Base-by-base conservation (phyloP, 805 yeast genomes). In the Suhomyces xylopsoci region DNA sequence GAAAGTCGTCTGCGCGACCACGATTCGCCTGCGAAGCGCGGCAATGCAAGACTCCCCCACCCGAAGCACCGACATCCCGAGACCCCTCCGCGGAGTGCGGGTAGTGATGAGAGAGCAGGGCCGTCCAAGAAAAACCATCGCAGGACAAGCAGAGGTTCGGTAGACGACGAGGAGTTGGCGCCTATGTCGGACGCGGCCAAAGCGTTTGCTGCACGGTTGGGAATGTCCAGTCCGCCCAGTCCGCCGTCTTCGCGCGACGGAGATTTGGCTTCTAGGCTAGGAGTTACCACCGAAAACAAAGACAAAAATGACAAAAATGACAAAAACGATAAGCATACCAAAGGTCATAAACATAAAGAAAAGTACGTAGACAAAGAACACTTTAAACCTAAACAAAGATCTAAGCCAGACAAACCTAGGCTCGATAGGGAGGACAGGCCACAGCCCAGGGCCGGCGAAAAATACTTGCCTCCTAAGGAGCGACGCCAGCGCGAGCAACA, bases 121-220 rank as follows among this genome's bases (percentile, higher is more conserved):
- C 17, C 24, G 14, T 17, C 42, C 42, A 38, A 38, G 19, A 38
- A 17, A 36, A 4, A 10, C 24, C 20, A 38, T 19, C 42, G 42
- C 24, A 15, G 42, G 24, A 19, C 15, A 14, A 36, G 41, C 24
- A 45, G n/a, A 25, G 34, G 14, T 20, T n/a, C 20, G 7, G 42
- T 22, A 48, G 36, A 41, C 10, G 34, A 20, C 24, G 38, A 26
- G 20, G 20, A 9, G 28, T 26, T 32, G 28, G 17, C 58, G 1
- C 69, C 70, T 3, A 62, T 70, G 71, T 56, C 69, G 0, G 62
- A 59, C 1, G 76, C 75, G 2, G 76, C 66, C 2, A 57, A 55
- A 51, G 58, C 67, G 10, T 61, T 73, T 49, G 76, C 76, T 3
- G 62, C 68, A 3, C 62, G 76, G 32, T 47, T 70, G 26, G 63